Base-by-base conservation (phyloP, 768 basidiomycete genomes). In the Termitomyces sp. region DNA sequence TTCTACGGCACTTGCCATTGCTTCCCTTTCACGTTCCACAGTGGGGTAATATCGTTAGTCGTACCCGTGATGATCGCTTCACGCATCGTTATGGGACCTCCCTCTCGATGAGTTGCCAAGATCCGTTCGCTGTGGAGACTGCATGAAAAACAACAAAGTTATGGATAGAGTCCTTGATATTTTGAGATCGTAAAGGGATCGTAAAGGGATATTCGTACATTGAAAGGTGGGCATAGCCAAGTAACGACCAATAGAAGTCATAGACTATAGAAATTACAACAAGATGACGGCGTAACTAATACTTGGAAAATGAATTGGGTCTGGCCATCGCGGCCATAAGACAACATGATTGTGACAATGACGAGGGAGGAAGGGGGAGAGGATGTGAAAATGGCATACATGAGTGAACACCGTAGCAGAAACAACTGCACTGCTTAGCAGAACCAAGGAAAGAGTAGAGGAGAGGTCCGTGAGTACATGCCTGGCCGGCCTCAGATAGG, bases 121-220 rank as follows among this genome's bases (percentile, higher is more conserved):
- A 28, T 14, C 8, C 20, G 9, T 35, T 50, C 22, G 5, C n/a
- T n/a, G n/a, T n/a, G n/a, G n/a, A n/a, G n/a, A n/a, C n/a, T n/a
- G 6, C 18, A 14, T 6, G 33, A 35, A 20, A 22, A 33, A n/a
- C 7, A 32, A 48, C 48, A 32, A 49, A 49, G n/a, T n/a, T n/a
- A 30, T 24, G 24, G 20, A 54, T 30, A 7, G 1, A 7, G 46
- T 14, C 28, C 13, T 53, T 24, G 18, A 53, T 43, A 44, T 33
- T 13, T 14, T 11, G 16, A 38, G 14, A 26, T 38, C 36, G 50
- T 52, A 20, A 32, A 57, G 35, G 52, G 18, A 46, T 57, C 36
- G 50, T 52, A 20, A 32, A 57, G 44, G 52, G 11, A 46, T 57
- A 44, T n/a, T 43, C 18, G 41, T 52, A 45, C 56, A 44, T 50